Base-by-base conservation (phyloP, 345 rosid genomes). In the Geranium rotundifolium region DNA sequence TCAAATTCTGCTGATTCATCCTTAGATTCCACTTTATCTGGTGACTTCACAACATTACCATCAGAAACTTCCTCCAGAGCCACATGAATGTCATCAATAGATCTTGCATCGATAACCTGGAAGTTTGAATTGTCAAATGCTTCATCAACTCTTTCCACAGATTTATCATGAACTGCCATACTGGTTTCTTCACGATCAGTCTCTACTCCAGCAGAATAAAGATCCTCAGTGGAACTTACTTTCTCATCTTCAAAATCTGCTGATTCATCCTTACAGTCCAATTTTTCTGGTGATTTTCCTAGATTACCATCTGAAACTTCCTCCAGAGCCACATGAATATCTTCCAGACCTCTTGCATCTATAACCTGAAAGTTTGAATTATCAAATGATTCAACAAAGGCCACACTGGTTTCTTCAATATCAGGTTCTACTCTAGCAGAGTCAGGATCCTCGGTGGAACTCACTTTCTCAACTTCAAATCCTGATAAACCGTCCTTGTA, bases 31-130 rank as follows among this genome's bases (percentile, higher is more conserved):
- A 46, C 0, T 14, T 9, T 9, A 7, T 46, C 52, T 9, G 52
- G 16, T 46, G 52, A 46, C 14, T 46, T 46, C 12, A 0, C 52
- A 10, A 46, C 14, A 46, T 14, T 12, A 14, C 52, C 54, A 29
- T 65, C 72, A 13, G 62, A 59, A 29, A 23, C 62, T 23, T 18
- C 61, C 14, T 68, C 39, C 71, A 56, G 57, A 14, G 29, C 46
- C 20, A 39, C 23, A 7, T 0, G 66, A 23, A 68, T 62, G 50
- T 63, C 72, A 29, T 63, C 72, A 46, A 67, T 34, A 49, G 81
- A 81, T 23, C 69, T 77, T 60, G 79, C 84, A 65, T 82, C 86
- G 16, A 75, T 73, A 59, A 72, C 71, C 57, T 46, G 52, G 41
- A 34, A 34, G 41, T 34, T 34, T 46, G 52, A 46, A 46, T 17